Conservation (phyloP, 306 rosid genomes). For the Gastrolobium villosum region DNA sequence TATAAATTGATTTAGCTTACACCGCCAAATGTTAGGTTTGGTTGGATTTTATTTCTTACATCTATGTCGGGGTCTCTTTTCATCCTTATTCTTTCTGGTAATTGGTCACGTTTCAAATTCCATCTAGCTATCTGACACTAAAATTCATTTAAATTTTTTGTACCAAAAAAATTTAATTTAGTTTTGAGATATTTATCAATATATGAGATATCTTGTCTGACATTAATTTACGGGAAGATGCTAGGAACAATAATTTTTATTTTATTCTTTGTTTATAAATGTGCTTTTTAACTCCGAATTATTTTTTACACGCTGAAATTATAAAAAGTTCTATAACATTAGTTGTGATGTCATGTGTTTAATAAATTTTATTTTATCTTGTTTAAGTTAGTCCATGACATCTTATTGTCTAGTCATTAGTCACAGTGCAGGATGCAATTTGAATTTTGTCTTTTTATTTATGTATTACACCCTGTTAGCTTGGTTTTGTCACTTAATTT, state of each 20-base stretch:
- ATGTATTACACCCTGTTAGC: no score
- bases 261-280: not conserved
- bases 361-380: not conserved
- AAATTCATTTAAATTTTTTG: slow-evolving; percentile 4
- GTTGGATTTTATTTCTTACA: slow-evolving; percentile 35
- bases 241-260: slow-evolving; percentile 2
- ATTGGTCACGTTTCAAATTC: slow-evolving; percentile 26
- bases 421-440: not conserved
- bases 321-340: not conserved
- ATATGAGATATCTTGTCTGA: slow-evolving; percentile 14
- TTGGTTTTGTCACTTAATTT: slow-evolving; percentile 24
- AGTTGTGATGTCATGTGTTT: slow-evolving; percentile 38
- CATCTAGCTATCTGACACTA: slow-evolving; percentile 21
- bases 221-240: not conserved
- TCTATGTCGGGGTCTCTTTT: slow-evolving; percentile 32
- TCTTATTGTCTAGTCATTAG: not conserved
- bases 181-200: slow-evolving; percentile 29
- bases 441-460: not conserved
- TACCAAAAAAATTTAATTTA: not conserved
- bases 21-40: slow-evolving; percentile 14
- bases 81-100: slow-evolving; percentile 40
- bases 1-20: slow-evolving; percentile 29
- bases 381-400: slow-evolving; percentile 23
- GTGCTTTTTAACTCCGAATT: not conserved
- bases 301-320: not conserved